These are phyloP conservation scores for Pyrus bretschneideri DNA, from an alignment of 306 rosid species.

Conservation along the genomic window DNA sequence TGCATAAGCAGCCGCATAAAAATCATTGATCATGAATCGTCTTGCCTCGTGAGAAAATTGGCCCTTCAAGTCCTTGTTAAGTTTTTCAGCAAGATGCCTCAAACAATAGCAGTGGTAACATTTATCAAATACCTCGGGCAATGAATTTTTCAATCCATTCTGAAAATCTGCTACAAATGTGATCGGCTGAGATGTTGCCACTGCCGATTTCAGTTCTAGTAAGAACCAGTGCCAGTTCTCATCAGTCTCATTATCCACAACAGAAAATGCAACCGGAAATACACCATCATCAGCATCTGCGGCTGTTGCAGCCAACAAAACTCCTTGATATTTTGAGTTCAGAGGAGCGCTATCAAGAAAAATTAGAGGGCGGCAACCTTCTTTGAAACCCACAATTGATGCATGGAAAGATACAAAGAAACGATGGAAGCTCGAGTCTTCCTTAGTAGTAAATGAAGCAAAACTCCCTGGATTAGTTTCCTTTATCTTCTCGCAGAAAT, in stretches of 20 bases:
- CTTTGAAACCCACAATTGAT: constrained; percentile 70
- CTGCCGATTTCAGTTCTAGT: constrained; percentile 55
- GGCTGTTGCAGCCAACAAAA: constrained; percentile 70
- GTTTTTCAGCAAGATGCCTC: constrained; percentile 82
- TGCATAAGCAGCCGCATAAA: constrained; percentile 80
- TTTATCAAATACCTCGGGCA: constrained; percentile 66
- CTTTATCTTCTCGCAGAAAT: constrained; percentile 80
- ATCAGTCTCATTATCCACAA: constrained; percentile 77
- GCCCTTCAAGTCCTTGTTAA: constrained; percentile 87
- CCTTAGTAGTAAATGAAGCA: constrained; percentile 83
- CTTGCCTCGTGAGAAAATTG: constrained; percentile 98
- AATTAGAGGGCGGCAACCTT: constrained; percentile 88
- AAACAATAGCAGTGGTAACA: constrained; percentile 75
- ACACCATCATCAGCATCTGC: constrained; percentile 81
- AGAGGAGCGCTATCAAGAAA: constrained; percentile 75
- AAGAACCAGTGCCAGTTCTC: constrained; percentile 96
- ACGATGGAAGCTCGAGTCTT: constrained; percentile 91
- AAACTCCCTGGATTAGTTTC: constrained; percentile 91
- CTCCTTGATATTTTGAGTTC: constrained; percentile 90
- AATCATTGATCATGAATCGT: constrained; percentile 82
- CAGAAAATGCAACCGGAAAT: constrained; percentile 85
- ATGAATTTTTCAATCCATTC: constrained; percentile 59
- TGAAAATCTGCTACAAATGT: constrained; percentile 82
- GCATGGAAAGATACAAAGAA: constrained; percentile 83
- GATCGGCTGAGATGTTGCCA: constrained; percentile 50